Base-by-base conservation (phyloP, 1,284 basidiomycete species). In the Trichosporon ovoides region DNA sequence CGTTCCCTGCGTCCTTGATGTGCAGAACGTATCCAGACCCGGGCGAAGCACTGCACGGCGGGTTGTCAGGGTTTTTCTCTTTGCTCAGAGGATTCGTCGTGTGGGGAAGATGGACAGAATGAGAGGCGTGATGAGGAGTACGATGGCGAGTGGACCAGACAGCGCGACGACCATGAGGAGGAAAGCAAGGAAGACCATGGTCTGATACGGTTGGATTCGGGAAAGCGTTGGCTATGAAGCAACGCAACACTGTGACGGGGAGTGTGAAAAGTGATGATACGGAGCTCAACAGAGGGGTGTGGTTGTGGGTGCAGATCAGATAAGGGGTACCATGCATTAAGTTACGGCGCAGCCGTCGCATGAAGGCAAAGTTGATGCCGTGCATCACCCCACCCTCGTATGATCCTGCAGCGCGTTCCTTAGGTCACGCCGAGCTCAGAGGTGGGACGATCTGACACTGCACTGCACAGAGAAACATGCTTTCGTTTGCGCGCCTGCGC, bases 21-120 rank as follows among this genome's bases (percentile, higher is more conserved):
- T 48, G 43, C n/a, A 48, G 3, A 28, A 48, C 43, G 43, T 31
- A 48, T 16, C 22, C 43, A 11, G 24, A 14, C 22, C 43, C 43
- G 14, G 43, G 22, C 7, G 24, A 16, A 22, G 43, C 43, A n/a
- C 43, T 48, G 43, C n/a, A 48, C 22, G 43, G 16, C 13, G 43
- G 22, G n/a, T n/a, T 22, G 43, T 48, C 43, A 48, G 43, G 43
- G n/a, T n/a, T n/a, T n/a, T n/a, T n/a, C n/a, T n/a, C 10, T 48
- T 13, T 7, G 12, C 43, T 48, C 11, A 48, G 10, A 28, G 28
- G 43, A 48, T 22, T 13, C 43, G 43, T 16, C 43, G 43, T 16
- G 43, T 48, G 43, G 43, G 43, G 43, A 48, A 48, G 43, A 51
- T 13, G 18, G 51, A 20, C 35, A 52, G 51, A 22, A 37, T 52